Percentiles rank a stretch among this genome's conserved stretches.
phyloP scores from a whole-genome alignment of 1,284 basidiomycete genomes.

The Phylloporus sp. region DNA sequence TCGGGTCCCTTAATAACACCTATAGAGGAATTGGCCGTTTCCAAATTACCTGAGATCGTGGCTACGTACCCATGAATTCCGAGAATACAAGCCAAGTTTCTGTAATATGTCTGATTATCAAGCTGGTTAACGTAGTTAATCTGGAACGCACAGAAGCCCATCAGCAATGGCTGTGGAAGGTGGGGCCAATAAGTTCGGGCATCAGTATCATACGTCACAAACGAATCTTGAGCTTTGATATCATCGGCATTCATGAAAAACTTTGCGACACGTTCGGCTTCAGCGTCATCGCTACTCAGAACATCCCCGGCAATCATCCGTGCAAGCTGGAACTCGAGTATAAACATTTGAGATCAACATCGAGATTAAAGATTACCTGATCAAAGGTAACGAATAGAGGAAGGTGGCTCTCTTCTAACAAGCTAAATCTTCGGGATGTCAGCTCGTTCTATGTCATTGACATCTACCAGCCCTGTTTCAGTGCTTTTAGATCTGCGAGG shows the following conservation, averaged over 20 bases:
- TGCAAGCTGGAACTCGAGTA: slow-evolving; percentile 17
- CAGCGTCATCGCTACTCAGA: slow-evolving; percentile 14
- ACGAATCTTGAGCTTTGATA: slow-evolving; percentile 25
- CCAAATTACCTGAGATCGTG: neutral
- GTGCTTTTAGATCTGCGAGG: slow-evolving; percentile 46
- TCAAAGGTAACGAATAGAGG: slow-evolving; percentile 77
- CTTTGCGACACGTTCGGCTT: slow-evolving; percentile 12
- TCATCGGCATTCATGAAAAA: slow-evolving; percentile 27
- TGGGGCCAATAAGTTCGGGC: slow-evolving; percentile 67
- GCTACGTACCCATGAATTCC: no score
- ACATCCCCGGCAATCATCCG: slow-evolving; percentile 35
- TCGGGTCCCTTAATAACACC: slow-evolving; percentile 77
- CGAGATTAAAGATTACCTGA: slow-evolving; percentile 48
- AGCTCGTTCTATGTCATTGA: slow-evolving; percentile 36
- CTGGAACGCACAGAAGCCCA: no score
- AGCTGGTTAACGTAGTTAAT: no score
- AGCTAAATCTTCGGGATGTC: slow-evolving; percentile 67
- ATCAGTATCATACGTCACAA: slow-evolving; percentile 64
- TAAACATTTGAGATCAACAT: neutral
- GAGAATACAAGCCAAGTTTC: no score
- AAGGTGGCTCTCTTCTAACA: slow-evolving; percentile 68
- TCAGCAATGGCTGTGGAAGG: slow-evolving; percentile 63
- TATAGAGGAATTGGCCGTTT: slow-evolving; percentile 31
- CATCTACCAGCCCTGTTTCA: no score
- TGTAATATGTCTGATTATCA: no score